Conservation (phyloP, 2,329 filamentous ascomycete genomes). For the Stagonosporopsis tanaceti region DNA sequence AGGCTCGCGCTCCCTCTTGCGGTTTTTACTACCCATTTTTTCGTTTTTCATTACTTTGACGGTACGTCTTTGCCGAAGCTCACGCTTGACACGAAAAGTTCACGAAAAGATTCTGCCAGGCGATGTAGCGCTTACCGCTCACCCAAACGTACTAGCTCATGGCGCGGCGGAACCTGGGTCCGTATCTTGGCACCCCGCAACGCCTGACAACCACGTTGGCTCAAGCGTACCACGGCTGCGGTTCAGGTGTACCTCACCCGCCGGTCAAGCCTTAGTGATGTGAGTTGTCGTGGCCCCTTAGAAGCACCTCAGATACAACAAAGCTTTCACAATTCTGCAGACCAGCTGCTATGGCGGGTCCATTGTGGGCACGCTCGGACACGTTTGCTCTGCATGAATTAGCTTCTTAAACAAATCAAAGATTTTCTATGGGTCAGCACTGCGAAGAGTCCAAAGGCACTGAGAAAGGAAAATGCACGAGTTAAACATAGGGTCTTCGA, state of each 20-base stretch:
- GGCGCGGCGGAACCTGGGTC: conserved; percentile 5
- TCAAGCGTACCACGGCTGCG: conserved; percentile 19
- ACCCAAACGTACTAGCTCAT: background rate
- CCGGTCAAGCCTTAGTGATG: conserved; percentile 5
- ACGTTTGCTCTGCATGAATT: conserved; percentile 2
- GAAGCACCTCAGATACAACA: background rate
- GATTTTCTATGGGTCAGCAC: background rate
- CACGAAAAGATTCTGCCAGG: conserved; percentile 16
- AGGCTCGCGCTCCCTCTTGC: conserved; percentile 40
- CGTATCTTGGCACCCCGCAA: conserved; percentile 17
- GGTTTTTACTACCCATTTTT: conserved; percentile 37
- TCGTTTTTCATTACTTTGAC: background rate
- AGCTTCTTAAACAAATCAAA: background rate
- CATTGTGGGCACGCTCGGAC: background rate
- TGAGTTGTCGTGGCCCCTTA: background rate
- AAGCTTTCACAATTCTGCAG: background rate
- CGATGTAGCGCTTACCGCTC: conserved; percentile 1
- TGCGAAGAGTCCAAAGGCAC: background rate
- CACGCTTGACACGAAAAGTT: conserved; percentile 11
- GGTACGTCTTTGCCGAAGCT: background rate
- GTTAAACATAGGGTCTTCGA: background rate
- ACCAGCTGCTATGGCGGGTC: background rate
- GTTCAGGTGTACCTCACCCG: conserved; percentile 7
- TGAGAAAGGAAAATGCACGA: background rate
- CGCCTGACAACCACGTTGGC: conserved; percentile 14